Evolutionary conservation across 345 rosid species (phyloP), one percentile per base, ranked within the genome.

Genomic region (Eucalyptus regnans): DNA sequence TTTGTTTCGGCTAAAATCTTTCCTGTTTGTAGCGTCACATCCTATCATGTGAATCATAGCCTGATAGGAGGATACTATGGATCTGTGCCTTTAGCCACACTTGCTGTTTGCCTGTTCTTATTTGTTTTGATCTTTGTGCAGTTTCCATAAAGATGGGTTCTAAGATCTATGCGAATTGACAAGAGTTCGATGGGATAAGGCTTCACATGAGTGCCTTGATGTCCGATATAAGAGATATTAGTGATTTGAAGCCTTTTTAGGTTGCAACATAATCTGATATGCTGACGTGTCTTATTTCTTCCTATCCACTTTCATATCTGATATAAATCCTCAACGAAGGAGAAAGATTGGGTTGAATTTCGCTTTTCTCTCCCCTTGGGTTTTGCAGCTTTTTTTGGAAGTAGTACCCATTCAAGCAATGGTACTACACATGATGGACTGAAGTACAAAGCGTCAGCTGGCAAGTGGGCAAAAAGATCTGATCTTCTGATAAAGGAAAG

Each of bases 131-230:
- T 31, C 16, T 64, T 86, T 37, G 52, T 60, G 60, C 58, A 25
- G 85, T 66, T 88, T 87, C 51, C 52, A 56, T 81, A 71, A 87
- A 97, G 98, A 98, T 95, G 60, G 91, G 91, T 96, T 94, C 92
- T 96, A 91, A 96, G 99, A 90, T 97, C 96, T 91, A 99, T 97
- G 66, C 96, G 98, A 27, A 96, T 96, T 91, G 98, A 97, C 88
- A 91, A 12, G 94, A 92, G 99, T 96, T 89, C 92, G 96, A 94
- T 97, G 95, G 93, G 99, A 97, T 93, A 96, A 97, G 91, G 98
- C 98, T 66, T 96, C 97, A 97, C 94, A 96, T 90, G 99, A 95
- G 88, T 96, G 99, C 91, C 98, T 96, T 80, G 98, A 95, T 89
- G 96, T 97, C 90, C 99, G 94, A 88, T 94, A 97, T 95, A 93